Base-by-base conservation (phyloP, 2,329 filamentous ascomycete genomes). In the Fusarium guadeloupense region DNA sequence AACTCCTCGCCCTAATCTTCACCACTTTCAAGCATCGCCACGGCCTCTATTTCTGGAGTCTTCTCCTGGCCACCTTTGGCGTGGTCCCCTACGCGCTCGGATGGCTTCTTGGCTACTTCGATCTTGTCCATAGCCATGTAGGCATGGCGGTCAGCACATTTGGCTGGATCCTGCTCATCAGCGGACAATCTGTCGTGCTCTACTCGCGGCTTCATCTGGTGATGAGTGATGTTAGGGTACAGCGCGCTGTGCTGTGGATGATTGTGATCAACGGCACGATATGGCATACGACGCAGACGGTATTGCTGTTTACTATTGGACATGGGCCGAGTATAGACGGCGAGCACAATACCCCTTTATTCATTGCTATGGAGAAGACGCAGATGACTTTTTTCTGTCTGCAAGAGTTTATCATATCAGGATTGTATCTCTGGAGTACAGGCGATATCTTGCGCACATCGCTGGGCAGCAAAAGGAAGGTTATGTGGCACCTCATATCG, bases 401-500 rank as follows among this genome's bases (percentile, higher is more conserved):
- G 2, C 58, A 62, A n/a, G 58, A 61, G 23, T 52, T 52, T 28
- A 19, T 57, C 8, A 52, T 62, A 12, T 56, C 51, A 2, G 56
- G 37, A 0, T 8, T 56, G 0, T 62, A 56, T n/a, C 41, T 61
- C 16, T 57, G 56, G 41, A 47, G 40, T 12, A 48, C 42, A 2
- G 28, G 38, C 9, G 46, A 62, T 14, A 53, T 62, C 4, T 42
- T 62, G 4, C 25, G 44, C 19, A 62, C 46, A n/a, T 62, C 58
- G 8, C 44, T 58, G 3, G 43, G 53, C 12, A 59, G 41, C n/a
- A 59, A 50, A 13, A 13, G 39, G n/a, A 57, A 42, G 35, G 41
- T 58, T 2, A 50, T 62, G 48, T 53, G 57, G 64, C 54, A 67
- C 10, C 45, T 67, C 3, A 39, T 62, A 1, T 16, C 39, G 20